Evolutionary conservation across 768 basidiomycete species (phyloP).

Genomic region (Kondoa malvinella): DNA sequence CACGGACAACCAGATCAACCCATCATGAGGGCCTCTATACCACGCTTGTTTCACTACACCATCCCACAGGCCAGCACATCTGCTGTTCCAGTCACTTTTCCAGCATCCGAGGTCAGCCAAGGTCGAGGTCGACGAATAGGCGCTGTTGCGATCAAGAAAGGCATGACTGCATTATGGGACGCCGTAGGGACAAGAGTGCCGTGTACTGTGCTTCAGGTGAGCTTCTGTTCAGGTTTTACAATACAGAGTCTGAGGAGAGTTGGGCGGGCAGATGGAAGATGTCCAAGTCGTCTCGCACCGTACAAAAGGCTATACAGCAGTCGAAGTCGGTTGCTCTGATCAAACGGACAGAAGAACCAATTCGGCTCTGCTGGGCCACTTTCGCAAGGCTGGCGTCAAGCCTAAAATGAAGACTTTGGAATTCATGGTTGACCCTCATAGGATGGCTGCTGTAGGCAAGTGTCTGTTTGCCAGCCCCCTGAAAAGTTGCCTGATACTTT

Average conservation of each 20-base stretch:
- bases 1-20: no score
- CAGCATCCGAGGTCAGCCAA: no score
- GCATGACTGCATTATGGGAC: constrained; percentile 89
- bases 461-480: constrained; percentile 10
- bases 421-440: constrained; percentile 74
- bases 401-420: constrained; percentile 75
- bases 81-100: no score
- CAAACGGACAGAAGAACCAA: constrained; percentile 45
- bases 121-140: constrained; percentile 78
- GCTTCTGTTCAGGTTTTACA: constrained; percentile 19
- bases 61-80: no score
- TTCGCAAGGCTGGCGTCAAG: constrained; percentile 57
- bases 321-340: constrained; percentile 78
- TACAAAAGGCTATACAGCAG: constrained; percentile 36
- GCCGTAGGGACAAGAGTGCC: constrained; percentile 71
- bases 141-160: constrained; percentile 80
- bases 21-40: no score
- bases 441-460: constrained; percentile 74
- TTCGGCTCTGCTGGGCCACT: constrained; percentile 71
- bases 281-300: constrained; percentile 31
- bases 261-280: constrained; percentile 30
- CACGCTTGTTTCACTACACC: no score
- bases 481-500: neutral
- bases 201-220: constrained; percentile 83
- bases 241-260: neutral